phyloP scores from a whole-genome alignment of 2,329 filamentous ascomycete species.

The Colletotrichum sojae region DNA sequence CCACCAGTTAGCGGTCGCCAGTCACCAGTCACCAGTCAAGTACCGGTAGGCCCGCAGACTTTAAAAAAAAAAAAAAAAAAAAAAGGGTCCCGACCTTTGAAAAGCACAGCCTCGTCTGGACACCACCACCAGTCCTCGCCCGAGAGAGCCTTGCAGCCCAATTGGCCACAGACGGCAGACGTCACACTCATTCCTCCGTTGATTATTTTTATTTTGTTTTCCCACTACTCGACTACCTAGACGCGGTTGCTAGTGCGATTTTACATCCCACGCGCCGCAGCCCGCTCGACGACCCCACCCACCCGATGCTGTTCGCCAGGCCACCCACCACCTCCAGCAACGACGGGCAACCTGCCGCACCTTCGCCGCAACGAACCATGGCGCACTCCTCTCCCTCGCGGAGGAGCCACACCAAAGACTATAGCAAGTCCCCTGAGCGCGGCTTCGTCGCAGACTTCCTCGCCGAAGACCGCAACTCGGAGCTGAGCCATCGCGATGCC shows the following conservation, averaged over 20 bases:
- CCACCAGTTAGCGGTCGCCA: conserved; percentile 1
- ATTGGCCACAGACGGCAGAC: conserved; percentile 14
- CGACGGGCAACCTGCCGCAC: conserved; percentile 10
- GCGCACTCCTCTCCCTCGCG: conserved; percentile 59
- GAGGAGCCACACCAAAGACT: conserved; percentile 49
- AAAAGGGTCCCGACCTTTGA: neutral
- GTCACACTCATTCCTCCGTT: conserved; percentile 11
- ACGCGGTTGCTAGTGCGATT: conserved; percentile 20
- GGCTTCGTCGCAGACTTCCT: conserved; percentile 73
- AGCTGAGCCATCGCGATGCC: conserved; percentile 74
- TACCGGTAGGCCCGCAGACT: too few species aligned
- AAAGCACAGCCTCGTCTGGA: conserved; percentile 38
- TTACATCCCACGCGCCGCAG: conserved; percentile 23
- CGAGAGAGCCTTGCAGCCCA: conserved; percentile 29
- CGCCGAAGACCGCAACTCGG: conserved; percentile 72
- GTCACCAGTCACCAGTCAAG: conserved; percentile 13
- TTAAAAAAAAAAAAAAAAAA: neutral
- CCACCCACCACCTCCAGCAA: conserved; percentile 20
- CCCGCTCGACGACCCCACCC: conserved; percentile 25
- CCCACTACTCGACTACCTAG: neutral
- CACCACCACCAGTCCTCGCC: conserved; percentile 8
- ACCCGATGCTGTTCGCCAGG: conserved; percentile 36
- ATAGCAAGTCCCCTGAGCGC: conserved; percentile 57
- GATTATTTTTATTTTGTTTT: conserved; percentile 9
- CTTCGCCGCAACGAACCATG: conserved; percentile 50